phyloP scores from a whole-genome alignment of 805 yeast genomes.

The Lipomyces starkeyi region DNA sequence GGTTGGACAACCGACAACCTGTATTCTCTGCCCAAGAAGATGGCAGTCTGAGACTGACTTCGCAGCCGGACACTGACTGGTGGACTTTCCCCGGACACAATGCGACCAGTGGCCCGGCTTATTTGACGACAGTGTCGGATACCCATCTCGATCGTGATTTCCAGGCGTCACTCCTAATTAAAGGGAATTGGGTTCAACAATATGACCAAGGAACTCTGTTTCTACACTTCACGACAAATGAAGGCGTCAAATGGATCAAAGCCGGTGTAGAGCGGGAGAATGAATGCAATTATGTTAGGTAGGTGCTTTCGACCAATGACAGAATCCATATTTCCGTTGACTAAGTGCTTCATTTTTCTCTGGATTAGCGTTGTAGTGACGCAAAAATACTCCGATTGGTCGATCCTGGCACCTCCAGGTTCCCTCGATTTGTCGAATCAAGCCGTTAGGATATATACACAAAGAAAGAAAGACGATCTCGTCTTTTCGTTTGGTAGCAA shows the following conservation, averaged over 20 bases:
- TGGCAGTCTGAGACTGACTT: not conserved
- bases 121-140: slow-evolving; percentile 5
- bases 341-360: not conserved
- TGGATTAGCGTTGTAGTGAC: slow-evolving; percentile 3
- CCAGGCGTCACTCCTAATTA: slow-evolving; percentile 2
- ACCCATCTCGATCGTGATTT: not conserved
- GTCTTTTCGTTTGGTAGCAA: slow-evolving; percentile 2
- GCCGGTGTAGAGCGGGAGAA: slow-evolving; percentile 9
- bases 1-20: not conserved
- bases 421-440: not conserved
- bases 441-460: not conserved
- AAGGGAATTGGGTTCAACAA: slow-evolving; percentile 1
- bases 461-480: slow-evolving; percentile 7
- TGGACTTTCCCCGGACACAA: not conserved
- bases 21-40: not conserved
- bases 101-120: slow-evolving; percentile 5
- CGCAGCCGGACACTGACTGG: slow-evolving; percentile 6
- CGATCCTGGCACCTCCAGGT: not conserved
- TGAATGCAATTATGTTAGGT: slow-evolving; percentile 7
- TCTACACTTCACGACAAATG: not conserved
- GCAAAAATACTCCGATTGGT: slow-evolving; percentile 2
- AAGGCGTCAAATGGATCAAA: slow-evolving; percentile 7
- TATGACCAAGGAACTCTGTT: slow-evolving; percentile 8
- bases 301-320: not conserved
- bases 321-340: not conserved